These are phyloP conservation scores for Chlorella variabilis DNA, from an alignment of 163 green algal genomes.

Conservation along the genomic window DNA sequence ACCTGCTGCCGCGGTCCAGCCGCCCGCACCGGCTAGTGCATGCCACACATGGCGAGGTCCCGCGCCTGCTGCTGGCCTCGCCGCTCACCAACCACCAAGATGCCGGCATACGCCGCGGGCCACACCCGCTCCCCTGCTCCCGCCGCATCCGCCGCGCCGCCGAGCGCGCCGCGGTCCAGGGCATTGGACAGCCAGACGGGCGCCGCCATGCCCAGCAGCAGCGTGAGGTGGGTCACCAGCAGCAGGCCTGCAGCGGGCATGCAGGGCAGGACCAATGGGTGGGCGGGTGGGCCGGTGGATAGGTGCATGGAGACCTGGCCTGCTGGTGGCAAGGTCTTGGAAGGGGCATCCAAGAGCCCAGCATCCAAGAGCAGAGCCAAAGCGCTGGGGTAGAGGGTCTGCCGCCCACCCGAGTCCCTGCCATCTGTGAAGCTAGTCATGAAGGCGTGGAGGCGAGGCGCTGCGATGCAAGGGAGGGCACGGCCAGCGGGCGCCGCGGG, in stretches of 20 bases:
- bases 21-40: too few species aligned
- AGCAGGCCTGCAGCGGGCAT: conserved; percentile 31
- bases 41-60: conserved; percentile 34
- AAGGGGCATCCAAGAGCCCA: too few species aligned
- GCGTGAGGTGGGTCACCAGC: conserved; percentile 75
- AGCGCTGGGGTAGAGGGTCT: not conserved
- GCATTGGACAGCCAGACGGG: conserved; percentile 72
- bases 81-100: conserved; percentile 49
- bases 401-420: conserved; percentile 38
- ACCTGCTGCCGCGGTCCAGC: too few species aligned
- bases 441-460: conserved; percentile 50
- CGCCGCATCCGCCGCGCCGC: not conserved
- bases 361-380: too few species aligned
- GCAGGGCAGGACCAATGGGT: too few species aligned
- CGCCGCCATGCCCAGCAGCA: conserved; percentile 78
- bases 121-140: not conserved
- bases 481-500: not conserved
- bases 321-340: too few species aligned
- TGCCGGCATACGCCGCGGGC: conserved; percentile 48
- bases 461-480: conserved; percentile 6
- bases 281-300: not conserved
- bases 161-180: not conserved
- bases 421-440: conserved; percentile 65
- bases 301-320: too few species aligned
- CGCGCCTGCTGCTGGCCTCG: too few species aligned